Conservation (phyloP, 257 asterid genomes). For the Nicotiana undulata region DNA sequence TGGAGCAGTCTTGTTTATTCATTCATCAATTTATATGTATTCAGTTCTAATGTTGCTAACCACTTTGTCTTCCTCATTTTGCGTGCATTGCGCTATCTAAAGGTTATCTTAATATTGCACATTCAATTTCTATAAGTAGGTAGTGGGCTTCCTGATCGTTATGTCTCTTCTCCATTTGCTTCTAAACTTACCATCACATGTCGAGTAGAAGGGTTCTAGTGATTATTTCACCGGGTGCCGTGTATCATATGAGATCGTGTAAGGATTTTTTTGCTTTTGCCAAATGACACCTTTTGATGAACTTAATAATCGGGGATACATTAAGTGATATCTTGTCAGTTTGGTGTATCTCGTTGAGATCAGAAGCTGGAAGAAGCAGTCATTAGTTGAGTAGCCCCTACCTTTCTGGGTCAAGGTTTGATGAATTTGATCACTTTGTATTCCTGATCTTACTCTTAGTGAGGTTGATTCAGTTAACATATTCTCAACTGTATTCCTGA, state of each 20-base stretch:
- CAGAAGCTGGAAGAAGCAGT: neutral
- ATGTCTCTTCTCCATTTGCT: neutral
- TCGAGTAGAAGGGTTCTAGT: neutral
- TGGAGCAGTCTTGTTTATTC: neutral
- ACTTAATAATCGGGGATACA: neutral
- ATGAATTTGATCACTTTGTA: neutral
- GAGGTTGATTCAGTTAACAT: neutral
- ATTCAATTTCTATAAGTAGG: neutral
- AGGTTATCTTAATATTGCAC: neutral
- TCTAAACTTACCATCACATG: neutral
- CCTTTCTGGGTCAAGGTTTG: neutral
- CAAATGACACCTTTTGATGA: neutral
- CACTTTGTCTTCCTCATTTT: neutral
- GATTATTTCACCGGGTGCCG: neutral
- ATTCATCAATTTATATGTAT: neutral
- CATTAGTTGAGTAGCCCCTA: neutral
- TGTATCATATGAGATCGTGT: neutral
- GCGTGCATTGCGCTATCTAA: neutral
- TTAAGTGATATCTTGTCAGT: neutral
- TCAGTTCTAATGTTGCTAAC: neutral
- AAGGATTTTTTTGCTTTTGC: neutral
- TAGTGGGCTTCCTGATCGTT: neutral
- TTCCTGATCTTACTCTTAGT: neutral
- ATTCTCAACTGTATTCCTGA: neutral
- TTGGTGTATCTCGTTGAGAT: neutral